These are phyloP conservation scores for Isabelozyma pseudorhagii DNA, from an alignment of 805 yeast genomes.

Conservation along the genomic window DNA sequence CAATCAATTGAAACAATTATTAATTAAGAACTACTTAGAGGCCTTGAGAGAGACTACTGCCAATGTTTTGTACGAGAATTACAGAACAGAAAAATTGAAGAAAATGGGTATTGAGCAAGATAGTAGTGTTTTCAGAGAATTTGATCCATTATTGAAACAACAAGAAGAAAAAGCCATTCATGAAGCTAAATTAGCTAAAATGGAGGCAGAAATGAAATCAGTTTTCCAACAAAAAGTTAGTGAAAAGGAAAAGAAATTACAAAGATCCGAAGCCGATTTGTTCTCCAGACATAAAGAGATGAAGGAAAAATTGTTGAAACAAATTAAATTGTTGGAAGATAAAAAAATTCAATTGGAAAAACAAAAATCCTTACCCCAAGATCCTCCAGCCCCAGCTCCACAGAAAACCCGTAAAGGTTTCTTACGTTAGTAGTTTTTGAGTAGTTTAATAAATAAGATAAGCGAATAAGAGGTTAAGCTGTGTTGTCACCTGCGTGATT, in stretches of 20 bases:
- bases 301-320: constrained; percentile 90
- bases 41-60: constrained; percentile 87
- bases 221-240: constrained; percentile 95
- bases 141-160: constrained; percentile 88
- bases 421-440: constrained; percentile 47
- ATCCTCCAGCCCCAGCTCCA: constrained; percentile 48
- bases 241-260: constrained; percentile 95
- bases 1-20: constrained; percentile 79
- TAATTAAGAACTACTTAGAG: constrained; percentile 87
- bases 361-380: constrained; percentile 50
- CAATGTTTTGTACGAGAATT: constrained; percentile 75
- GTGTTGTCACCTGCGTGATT: neutral
- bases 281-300: constrained; percentile 94
- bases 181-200: constrained; percentile 87
- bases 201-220: constrained; percentile 95
- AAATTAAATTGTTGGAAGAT: constrained; percentile 86
- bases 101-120: constrained; percentile 91
- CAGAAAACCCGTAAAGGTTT: constrained; percentile 74
- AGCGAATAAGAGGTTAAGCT: neutral
- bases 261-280: constrained; percentile 93
- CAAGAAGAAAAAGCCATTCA: constrained; percentile 92
- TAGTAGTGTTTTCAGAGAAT: constrained; percentile 86
- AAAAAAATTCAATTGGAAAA: constrained; percentile 77
- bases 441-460: neutral
- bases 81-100: constrained; percentile 78